These are phyloP conservation scores for Gnaphalium uliginosum DNA, from an alignment of 129 eudicot genomes.

Conservation along the genomic window DNA sequence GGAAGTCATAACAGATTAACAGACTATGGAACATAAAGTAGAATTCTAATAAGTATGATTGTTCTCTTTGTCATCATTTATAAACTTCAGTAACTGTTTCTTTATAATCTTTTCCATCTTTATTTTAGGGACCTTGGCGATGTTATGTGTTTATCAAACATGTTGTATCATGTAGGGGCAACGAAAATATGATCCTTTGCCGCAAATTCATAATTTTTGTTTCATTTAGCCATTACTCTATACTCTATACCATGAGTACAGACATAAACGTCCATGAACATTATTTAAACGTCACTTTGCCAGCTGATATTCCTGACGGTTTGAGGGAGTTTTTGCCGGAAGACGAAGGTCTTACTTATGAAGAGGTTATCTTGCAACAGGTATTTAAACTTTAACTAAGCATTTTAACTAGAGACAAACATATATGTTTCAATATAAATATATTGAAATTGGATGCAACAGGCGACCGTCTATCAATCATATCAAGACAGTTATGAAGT, in stretches of 20 bases:
- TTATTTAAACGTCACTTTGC: constrained; percentile 39
- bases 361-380: constrained; percentile 76
- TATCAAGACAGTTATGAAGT: constrained; percentile 41
- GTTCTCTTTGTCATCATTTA: too few species aligned
- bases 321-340: constrained; percentile 51
- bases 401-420: not conserved
- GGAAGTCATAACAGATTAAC: not conserved
- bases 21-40: not conserved
- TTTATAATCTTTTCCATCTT: not conserved
- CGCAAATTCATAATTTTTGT: not conserved
- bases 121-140: not conserved
- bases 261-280: constrained; percentile 43
- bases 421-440: not conserved
- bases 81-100: too few species aligned
- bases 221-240: not conserved
- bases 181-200: not conserved
- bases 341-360: constrained; percentile 53
- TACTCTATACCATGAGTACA: constrained; percentile 39
- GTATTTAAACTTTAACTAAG: constrained; percentile 27
- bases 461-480: constrained; percentile 69
- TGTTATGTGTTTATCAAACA: not conserved
- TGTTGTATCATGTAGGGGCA: not conserved
- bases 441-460: constrained; percentile 22
- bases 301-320: constrained; percentile 57
- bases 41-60: not conserved